Base-by-base conservation (phyloP, 176 grass and related monocot genomes). In the Stipa capillata region DNA sequence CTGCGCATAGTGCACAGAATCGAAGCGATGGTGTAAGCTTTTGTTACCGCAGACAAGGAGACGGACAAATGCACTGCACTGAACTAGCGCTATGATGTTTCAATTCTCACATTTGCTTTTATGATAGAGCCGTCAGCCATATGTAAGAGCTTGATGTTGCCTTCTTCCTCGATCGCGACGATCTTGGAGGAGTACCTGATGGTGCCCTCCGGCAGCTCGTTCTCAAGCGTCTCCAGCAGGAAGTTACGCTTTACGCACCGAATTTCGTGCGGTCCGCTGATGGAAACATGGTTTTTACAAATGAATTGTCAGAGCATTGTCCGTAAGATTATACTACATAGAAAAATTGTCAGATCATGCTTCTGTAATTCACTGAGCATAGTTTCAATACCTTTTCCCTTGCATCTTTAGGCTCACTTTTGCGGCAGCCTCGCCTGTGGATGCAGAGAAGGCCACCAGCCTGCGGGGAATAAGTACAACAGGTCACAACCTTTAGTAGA, bases 121-220 rank as follows among this genome's bases (percentile, higher is more conserved):
- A 98, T 48, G 43, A 20, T 89, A 13, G 92, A 98, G 1, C 87
- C 90, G 61, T 98, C 87, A 3, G 90, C 89, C 54, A 94, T 41
- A 27, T 94, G 92, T 33, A 98, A 8, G 33, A 87, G 49, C 80
- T 85, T 98, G 8, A 83, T 13, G n/a, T 27, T 15, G 81, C 53
- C 87, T 17, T 85, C 87, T 78, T 87, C 95, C 62, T 87, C 80
- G 6, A 92, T 87, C 29, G 63, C 50, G 53, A 78, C 77, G 34
- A 98, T 60, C 85, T 92, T 94, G 55, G 83, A 90, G 31, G 92
- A 98, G 85, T 78, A 97, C 81, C 89, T 82, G 77, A 97, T 87
- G 36, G 87, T 87, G 80, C 83, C 89, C 15, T 80, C 8, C 0
- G 90, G 92, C 31, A 97, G 74, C 72, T 94, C 89, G 1, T 77